These are phyloP conservation scores for Sanghuangporus weigelae DNA, from an alignment of 1,284 basidiomycete species.

Conservation along the genomic window DNA sequence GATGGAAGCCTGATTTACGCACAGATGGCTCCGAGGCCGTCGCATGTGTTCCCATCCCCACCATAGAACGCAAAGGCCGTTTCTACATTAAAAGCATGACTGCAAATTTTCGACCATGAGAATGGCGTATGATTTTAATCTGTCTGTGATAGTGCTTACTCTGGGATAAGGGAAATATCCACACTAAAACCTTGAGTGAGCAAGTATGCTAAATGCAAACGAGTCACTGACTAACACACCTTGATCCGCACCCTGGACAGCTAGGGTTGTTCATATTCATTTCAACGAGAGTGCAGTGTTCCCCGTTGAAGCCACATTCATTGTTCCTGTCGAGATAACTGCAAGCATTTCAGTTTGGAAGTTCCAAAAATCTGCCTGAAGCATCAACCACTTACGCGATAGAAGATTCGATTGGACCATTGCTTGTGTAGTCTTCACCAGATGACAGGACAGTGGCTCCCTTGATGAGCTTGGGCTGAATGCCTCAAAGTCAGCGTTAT, in stretches of 20 bases:
- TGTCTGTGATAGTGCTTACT: slow-evolving; percentile 26
- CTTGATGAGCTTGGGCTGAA: slow-evolving; percentile 31
- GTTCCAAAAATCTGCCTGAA: background rate
- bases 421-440: slow-evolving; percentile 29
- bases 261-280: slow-evolving; percentile 38
- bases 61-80: slow-evolving; percentile 25
- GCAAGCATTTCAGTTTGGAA: background rate
- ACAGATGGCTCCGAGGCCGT: slow-evolving; percentile 30
- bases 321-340: slow-evolving; percentile 25
- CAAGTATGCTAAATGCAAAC: background rate
- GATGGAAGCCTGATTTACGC: slow-evolving; percentile 3
- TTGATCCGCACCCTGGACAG: slow-evolving; percentile 34
- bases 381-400: slow-evolving; percentile 29
- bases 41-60: slow-evolving; percentile 22
- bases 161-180: slow-evolving; percentile 41
- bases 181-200: slow-evolving; percentile 19
- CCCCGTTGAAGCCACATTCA: slow-evolving; percentile 37
- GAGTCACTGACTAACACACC: background rate
- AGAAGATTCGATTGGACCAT: slow-evolving; percentile 26
- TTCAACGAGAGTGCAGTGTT: slow-evolving; percentile 38
- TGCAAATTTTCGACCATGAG: slow-evolving; percentile 12
- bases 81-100: slow-evolving; percentile 30
- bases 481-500: background rate
- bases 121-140: background rate
- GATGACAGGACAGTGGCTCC: slow-evolving; percentile 29